Evolutionary conservation across 1,139 yeast species (phyloP).

Genomic region (Sugiyamaella novakii): DNA sequence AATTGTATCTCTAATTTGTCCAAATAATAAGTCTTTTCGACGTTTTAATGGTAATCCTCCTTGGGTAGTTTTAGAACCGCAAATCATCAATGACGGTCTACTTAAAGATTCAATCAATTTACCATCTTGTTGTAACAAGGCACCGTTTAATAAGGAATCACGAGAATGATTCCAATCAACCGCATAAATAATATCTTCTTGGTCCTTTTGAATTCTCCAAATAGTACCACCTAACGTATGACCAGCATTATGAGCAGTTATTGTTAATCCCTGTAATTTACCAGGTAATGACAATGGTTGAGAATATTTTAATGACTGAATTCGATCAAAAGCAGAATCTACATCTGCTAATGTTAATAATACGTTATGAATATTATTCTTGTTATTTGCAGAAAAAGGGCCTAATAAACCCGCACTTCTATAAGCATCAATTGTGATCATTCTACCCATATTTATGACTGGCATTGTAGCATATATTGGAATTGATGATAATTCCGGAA

Average conservation of each 20-base stretch:
- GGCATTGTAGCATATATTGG: slow-evolving; percentile 90
- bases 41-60: slow-evolving; percentile 64
- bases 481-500: slow-evolving; percentile 65
- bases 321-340: slow-evolving; percentile 74
- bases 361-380: slow-evolving; percentile 43
- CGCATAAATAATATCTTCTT: slow-evolving; percentile 82
- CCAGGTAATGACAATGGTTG: slow-evolving; percentile 55
- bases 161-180: slow-evolving; percentile 95
- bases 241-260: slow-evolving; percentile 90
- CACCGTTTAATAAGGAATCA: slow-evolving; percentile 84
- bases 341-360: slow-evolving; percentile 70
- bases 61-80: slow-evolving; percentile 68
- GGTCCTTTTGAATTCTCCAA: slow-evolving; percentile 75
- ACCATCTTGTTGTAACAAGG: slow-evolving; percentile 56
- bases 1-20: slow-evolving; percentile 66
- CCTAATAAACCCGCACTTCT: slow-evolving; percentile 74
- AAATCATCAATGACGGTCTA: slow-evolving; percentile 83
- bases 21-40: slow-evolving; percentile 59
- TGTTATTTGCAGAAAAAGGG: slow-evolving; percentile 48
- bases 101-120: slow-evolving; percentile 63
- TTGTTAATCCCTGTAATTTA: slow-evolving; percentile 60
- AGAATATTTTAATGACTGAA: slow-evolving; percentile 70
- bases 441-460: slow-evolving; percentile 80
- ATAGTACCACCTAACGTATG: slow-evolving; percentile 90
- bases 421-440: slow-evolving; percentile 80